Conservation (phyloP, 2,329 filamentous ascomycete species). For the Apiospora aurea region DNA sequence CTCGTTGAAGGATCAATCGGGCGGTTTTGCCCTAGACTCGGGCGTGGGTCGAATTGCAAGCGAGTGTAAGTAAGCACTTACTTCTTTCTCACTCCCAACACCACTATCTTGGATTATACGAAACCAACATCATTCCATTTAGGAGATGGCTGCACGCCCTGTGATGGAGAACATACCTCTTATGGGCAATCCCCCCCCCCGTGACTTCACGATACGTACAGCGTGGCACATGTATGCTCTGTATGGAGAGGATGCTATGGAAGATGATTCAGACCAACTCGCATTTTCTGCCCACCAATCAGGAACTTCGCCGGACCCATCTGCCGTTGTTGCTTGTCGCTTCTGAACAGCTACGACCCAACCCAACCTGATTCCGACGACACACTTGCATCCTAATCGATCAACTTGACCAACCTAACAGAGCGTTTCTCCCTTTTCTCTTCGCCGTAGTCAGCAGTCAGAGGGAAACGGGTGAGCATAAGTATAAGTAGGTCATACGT, state of each 20-base stretch:
- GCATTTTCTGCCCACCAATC: not conserved
- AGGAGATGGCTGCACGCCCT: not conserved
- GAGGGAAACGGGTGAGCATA: not conserved
- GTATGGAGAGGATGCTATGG: not conserved
- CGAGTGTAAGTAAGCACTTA: not conserved
- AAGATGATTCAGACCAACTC: not conserved
- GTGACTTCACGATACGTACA: not conserved
- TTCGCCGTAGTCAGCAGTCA: not conserved
- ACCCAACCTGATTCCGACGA: not conserved
- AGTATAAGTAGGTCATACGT: not conserved
- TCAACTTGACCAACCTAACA: not conserved
- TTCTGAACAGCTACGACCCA: not conserved
- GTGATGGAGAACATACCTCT: not conserved
- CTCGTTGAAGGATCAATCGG: not conserved
- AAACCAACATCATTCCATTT: not conserved
- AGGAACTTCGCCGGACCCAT: not conserved
- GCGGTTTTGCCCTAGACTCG: not conserved
- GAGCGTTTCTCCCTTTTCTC: not conserved
- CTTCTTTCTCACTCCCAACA: not conserved
- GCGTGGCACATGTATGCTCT: not conserved
- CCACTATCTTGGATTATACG: not conserved
- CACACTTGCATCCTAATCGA: not conserved
- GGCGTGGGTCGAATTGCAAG: not conserved
- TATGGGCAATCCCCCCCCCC: not conserved
- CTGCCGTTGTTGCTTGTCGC: not conserved